A percentile compares a stretch with the other conserved stretches of the same genome.
These are phyloP conservation scores for Dactylonectria macrodidyma DNA, from an alignment of 2,329 filamentous ascomycete species.

Conservation along the genomic window DNA sequence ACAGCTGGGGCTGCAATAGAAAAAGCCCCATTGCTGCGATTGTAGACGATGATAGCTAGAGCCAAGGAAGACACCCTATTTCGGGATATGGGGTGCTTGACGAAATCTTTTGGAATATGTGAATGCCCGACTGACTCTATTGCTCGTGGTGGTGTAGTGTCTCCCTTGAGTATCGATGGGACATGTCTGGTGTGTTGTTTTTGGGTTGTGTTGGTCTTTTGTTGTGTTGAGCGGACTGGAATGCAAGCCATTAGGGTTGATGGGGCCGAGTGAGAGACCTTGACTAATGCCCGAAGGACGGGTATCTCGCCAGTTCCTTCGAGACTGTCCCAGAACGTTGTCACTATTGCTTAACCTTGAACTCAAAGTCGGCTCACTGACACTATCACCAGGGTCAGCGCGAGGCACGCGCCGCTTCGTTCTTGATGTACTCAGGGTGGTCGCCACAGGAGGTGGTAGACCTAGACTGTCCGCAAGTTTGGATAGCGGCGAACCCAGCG, in stretches of 20 bases:
- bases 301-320: not conserved
- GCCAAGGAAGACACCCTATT: slow-evolving; percentile 44
- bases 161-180: not conserved
- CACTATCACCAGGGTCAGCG: not conserved
- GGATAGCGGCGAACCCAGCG: not conserved
- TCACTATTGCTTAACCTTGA: not conserved
- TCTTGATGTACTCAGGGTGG: not conserved
- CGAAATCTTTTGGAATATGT: slow-evolving; percentile 9
- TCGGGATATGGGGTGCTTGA: slow-evolving; percentile 20
- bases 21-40: slow-evolving; percentile 40
- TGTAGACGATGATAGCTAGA: slow-evolving; percentile 45
- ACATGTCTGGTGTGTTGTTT: no score
- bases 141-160: not conserved
- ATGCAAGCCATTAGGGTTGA: slow-evolving; percentile 1
- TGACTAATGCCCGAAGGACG: not conserved
- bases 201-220: no score
- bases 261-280: not conserved
- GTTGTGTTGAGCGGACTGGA: not conserved
- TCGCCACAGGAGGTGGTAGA: not conserved
- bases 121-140: slow-evolving; percentile 8
- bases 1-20: slow-evolving; percentile 35
- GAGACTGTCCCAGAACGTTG: not conserved
- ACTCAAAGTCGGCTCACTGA: not conserved
- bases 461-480: not conserved
- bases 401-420: not conserved